Evolutionary conservation across 139 green algal genomes (phyloP), one percentile per base, ranked within the genome.

Genomic region (Micromonas pusilla): DNA sequence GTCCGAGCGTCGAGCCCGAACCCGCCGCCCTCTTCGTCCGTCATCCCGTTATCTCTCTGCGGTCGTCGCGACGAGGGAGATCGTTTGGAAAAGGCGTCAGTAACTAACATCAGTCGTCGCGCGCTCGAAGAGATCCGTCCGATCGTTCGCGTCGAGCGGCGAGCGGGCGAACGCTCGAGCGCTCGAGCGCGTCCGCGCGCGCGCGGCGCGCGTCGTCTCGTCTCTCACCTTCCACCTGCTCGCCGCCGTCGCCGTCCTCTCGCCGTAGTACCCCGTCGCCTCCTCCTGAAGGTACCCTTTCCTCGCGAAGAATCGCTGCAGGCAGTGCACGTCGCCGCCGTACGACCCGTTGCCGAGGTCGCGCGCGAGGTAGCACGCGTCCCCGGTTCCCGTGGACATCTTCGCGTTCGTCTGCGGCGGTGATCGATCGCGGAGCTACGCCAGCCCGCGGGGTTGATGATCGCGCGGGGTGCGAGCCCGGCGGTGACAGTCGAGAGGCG

Each of bases 271-370:
- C 37, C 82, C 82, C 38, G 81, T 76, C 19, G 83, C 62, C 28
- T 81, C 81, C 33, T 86, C 82, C 30, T 66, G 52, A 23, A 86
- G 64, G 32, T 73, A 81, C 23, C 83, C 83, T 77, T 86, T 66
- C 36, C 80, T 34, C 5, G 16, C 26, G 13, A 87, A 62, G 52
- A 78, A 87, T 33, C 85, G 72, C 78, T 87, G 83, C 52, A 87
- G 33, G 71, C 83, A 87, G 83, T 77, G 78, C 66, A 87, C 83
- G 76, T 87, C 83, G n/a, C 83, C 83, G 33, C 83, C 83, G 70
- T 83, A 84, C 52, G 64, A 73, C 4, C 83, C 82, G 28, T 65
- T 54, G 9, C 32, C 60, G 26, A 87, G 54, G 73, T 87, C 83
- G 25, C 83, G 71, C 39, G 80, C 70, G 57, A 87, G 85, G 72